These are phyloP conservation scores for Babesia ovis DNA, from an alignment of 169 alveolate genomes.

Conservation along the genomic window DNA sequence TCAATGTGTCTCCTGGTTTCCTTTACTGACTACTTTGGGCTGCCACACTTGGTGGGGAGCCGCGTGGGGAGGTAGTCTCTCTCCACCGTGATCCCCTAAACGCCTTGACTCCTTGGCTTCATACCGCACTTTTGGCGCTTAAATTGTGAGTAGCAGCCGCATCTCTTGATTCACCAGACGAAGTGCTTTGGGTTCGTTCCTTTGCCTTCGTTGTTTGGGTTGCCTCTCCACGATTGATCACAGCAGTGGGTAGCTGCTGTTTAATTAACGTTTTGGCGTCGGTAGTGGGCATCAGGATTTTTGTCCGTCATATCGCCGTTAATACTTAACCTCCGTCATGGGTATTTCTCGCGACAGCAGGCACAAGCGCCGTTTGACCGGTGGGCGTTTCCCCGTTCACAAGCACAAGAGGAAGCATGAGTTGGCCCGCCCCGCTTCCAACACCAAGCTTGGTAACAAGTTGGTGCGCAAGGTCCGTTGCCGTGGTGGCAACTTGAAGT, in stretches of 20 bases:
- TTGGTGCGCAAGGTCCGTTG: conserved; percentile 94
- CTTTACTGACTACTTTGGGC: neutral
- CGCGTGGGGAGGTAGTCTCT: conserved; percentile 26
- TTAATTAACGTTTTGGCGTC: neutral
- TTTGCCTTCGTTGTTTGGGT: conserved; percentile 10
- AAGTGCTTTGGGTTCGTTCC: neutral
- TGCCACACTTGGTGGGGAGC: conserved; percentile 21
- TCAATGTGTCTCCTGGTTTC: too few relatives aligned
- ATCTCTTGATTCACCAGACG: neutral
- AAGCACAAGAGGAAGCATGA: conserved; percentile 98
- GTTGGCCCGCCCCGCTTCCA: conserved; percentile 98
- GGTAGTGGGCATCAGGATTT: neutral
- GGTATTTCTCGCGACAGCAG: conserved; percentile 99
- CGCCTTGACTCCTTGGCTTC: neutral
- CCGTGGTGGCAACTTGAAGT: conserved; percentile 96
- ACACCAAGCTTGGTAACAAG: conserved; percentile 94
- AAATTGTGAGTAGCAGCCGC: conserved; percentile 1
- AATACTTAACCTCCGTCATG: conserved; percentile 77
- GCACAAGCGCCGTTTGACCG: conserved; percentile 98
- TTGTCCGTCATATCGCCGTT: neutral
- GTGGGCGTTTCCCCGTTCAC: conserved; percentile 99
- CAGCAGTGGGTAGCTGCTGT: neutral
- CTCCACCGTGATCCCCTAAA: neutral
- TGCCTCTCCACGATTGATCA: conserved; percentile 18
- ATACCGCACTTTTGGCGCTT: neutral